Evolutionary conservation across 805 yeast species (phyloP), one percentile per base, ranked within the genome.

Genomic region (Brettanomyces sp.): DNA sequence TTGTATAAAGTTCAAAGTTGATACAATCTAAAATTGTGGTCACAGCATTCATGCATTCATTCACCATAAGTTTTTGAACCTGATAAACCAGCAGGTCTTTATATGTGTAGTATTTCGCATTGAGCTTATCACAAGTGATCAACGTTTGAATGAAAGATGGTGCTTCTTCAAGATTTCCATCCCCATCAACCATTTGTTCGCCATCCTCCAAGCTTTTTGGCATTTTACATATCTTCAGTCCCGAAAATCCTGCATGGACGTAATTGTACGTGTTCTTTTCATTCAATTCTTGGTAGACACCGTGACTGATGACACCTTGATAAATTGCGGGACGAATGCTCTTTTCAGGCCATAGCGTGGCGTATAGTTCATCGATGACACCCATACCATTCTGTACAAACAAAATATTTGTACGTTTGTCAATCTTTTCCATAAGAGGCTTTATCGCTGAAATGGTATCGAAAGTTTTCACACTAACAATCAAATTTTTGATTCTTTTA

Each of bases 331-430:
- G 96, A 45, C 77, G 59, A 1, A 49, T 39, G 0, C 51, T 54
- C 1, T 43, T 30, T 3, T 63, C 55, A 4, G 77, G 77, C 89
- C 91, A 85, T 6, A 78, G 62, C 22, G 64, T 57, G 2, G 63
- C 58, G n/a, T 67, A 59, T 9, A 87, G 54, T 47, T 72, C 69
- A 11, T 74, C 85, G 5, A 73, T 59, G 38, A 77, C 70, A 8
- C 98, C 98, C 70, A 89, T 72, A 1, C 89, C 99, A 60, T 93
- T 87, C 46, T 87, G 98, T n/a, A 90, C 54, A 22, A 90, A 60
- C 40, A 90, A 52, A 3, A 89, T 60, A 47, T 78, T 79, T 1
- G 90, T 73, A 3, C 66, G 57, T 2, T 66, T 57, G 28, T 65
- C 61, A 28, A 91, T 70, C 45, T 65, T 65, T 1, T 73, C 69